These are phyloP conservation scores for Wolfiporia cocos DNA, from an alignment of 1,284 basidiomycete species.

Conservation along the genomic window DNA sequence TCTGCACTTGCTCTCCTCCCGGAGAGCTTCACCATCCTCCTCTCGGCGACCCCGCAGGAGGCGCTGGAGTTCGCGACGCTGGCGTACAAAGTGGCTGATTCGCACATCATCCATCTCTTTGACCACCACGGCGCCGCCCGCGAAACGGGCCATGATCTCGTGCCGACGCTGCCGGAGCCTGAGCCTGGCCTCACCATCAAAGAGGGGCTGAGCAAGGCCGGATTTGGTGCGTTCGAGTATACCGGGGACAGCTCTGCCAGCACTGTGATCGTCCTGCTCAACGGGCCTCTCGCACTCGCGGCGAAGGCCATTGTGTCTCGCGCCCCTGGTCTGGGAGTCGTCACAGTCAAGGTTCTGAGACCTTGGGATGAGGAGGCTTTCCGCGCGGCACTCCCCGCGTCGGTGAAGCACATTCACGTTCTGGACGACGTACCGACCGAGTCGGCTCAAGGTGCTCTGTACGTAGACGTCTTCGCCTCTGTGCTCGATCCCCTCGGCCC, in stretches of 20 bases:
- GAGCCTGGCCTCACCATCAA: conserved; percentile 29
- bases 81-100: conserved; percentile 53
- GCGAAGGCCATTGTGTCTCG: conserved; percentile 44
- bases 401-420: conserved; percentile 55
- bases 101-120: conserved; percentile 75
- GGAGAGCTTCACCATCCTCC: conserved; percentile 66
- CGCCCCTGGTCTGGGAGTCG: conserved; percentile 47
- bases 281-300: conserved; percentile 61
- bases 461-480: conserved; percentile 64
- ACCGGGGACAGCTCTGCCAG: conserved; percentile 52
- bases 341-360: conserved; percentile 69
- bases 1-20: conserved; percentile 57
- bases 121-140: conserved; percentile 69
- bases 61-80: conserved; percentile 67
- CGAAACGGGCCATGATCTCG: conserved; percentile 55
- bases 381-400: conserved; percentile 48
- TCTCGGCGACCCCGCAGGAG: conserved; percentile 80
- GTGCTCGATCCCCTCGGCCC: conserved; percentile 37
- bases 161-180: conserved; percentile 23
- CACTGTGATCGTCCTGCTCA: conserved; percentile 58
- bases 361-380: conserved; percentile 70
- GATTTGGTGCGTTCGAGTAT: conserved; percentile 67
- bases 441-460: conserved; percentile 59
- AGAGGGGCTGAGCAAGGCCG: conserved; percentile 44
- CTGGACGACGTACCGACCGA: conserved; percentile 69